Conservation (phyloP, 2,329 filamentous ascomycete genomes). For the Clathrospora elynae region DNA sequence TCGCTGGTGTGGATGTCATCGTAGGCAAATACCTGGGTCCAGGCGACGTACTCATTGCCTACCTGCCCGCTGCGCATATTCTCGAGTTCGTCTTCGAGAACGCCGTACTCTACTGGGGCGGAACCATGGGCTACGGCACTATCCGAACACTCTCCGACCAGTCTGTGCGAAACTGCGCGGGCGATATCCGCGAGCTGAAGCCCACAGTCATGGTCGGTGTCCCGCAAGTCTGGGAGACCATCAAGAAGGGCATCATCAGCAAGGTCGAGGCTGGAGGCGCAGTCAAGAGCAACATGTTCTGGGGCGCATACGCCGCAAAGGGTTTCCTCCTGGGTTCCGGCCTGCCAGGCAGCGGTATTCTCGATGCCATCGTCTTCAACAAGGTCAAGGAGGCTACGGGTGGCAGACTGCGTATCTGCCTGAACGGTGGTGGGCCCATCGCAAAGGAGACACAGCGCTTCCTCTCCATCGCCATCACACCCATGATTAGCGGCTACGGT, state of each 20-base stretch:
- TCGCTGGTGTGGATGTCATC: slow-evolving; percentile 79
- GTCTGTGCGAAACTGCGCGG: slow-evolving; percentile 86
- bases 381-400: slow-evolving; percentile 91
- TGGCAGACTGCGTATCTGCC: slow-evolving; percentile 82
- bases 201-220: slow-evolving; percentile 93
- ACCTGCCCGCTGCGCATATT: slow-evolving; percentile 93
- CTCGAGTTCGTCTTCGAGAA: slow-evolving; percentile 97
- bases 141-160: slow-evolving; percentile 84
- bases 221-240: slow-evolving; percentile 94
- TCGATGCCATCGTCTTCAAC: slow-evolving; percentile 87
- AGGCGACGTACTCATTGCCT: slow-evolving; percentile 81
- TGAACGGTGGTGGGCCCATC: slow-evolving; percentile 94
- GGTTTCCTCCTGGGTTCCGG: slow-evolving; percentile 63
- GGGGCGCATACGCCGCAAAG: slow-evolving; percentile 67
- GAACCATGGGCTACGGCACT: slow-evolving; percentile 90
- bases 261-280: slow-evolving; percentile 75
- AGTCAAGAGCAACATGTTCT: slow-evolving; percentile 80
- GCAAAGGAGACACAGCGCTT: slow-evolving; percentile 87
- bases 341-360: slow-evolving; percentile 68
- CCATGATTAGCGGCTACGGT: slow-evolving; percentile 94
- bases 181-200: slow-evolving; percentile 89
- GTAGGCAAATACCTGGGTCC: slow-evolving; percentile 79
- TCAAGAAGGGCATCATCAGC: slow-evolving; percentile 88
- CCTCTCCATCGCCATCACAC: slow-evolving; percentile 87
- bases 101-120: slow-evolving; percentile 84